phyloP scores from a whole-genome alignment of 1,284 basidiomycete species.

The Meripilus lineatus region DNA sequence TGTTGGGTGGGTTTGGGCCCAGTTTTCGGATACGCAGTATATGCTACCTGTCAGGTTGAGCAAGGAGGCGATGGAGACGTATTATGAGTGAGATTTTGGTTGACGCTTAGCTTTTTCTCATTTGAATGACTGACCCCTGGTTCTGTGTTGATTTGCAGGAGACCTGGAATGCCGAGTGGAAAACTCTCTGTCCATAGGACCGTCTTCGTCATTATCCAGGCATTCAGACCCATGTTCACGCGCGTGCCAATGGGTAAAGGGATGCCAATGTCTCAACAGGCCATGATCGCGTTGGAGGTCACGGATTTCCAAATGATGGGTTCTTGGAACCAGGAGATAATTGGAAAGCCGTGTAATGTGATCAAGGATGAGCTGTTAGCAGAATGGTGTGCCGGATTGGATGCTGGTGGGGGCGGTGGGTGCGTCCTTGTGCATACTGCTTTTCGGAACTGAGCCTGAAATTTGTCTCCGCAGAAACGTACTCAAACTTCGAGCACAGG shows the following conservation, averaged over 20 bases:
- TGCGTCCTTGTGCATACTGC: constrained; percentile 15
- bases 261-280: constrained; percentile 28
- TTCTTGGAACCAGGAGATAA: constrained; percentile 35
- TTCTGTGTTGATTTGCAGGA: no score
- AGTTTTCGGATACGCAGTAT: constrained; percentile 37
- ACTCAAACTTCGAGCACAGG: constrained; percentile 7
- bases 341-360: constrained; percentile 43
- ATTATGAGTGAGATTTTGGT: constrained; percentile 25
- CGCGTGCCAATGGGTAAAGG: constrained; percentile 38
- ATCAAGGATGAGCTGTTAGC: constrained; percentile 33
- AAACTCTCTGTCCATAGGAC: constrained; percentile 19
- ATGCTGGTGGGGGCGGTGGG: constrained; percentile 50
- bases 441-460: not conserved
- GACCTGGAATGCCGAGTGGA: no score
- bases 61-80: constrained; percentile 29
- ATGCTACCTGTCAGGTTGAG: constrained; percentile 36
- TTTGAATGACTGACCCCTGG: no score
- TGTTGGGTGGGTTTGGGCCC: constrained; percentile 39
- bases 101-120: no score
- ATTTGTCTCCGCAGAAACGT: constrained; percentile 6
- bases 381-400: constrained; percentile 47
- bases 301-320: constrained; percentile 33
- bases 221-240: constrained; percentile 42
- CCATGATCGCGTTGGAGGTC: constrained; percentile 46
- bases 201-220: constrained; percentile 33